A percentile compares a stretch with the other conserved stretches of the same genome.
Conservation (phyloP, 78 protist species). For the slime mould (Dictyostelium discoideum) region dicty_2.7 NC_007089.4:2056501-2057000, state of each 20-base stretch:
- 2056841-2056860: neutral
- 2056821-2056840: neutral
- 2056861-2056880: neutral
- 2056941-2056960: constrained; percentile 1
- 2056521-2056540: neutral
- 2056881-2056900: neutral
- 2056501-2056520: neutral
- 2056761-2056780: constrained; percentile 46
- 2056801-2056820: constrained; percentile 38
- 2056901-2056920: neutral
- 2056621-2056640: constrained; percentile 76
- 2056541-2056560: neutral
- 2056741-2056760: neutral
- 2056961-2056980: constrained; percentile 18
- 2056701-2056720: constrained; percentile 46
- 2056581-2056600: constrained; percentile 37
- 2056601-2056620: constrained; percentile 49
- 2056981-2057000: constrained; percentile 8
- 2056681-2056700: constrained; percentile 61
- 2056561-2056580: constrained; percentile 5
- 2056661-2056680: constrained; percentile 44
- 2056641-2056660: constrained; percentile 53
- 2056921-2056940: neutral
- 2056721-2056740: constrained; percentile 64
- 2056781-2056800: constrained; percentile 40